phyloP scores from a whole-genome alignment of 495 filamentous ascomycete species.

The Penicillium waksmanii region DNA sequence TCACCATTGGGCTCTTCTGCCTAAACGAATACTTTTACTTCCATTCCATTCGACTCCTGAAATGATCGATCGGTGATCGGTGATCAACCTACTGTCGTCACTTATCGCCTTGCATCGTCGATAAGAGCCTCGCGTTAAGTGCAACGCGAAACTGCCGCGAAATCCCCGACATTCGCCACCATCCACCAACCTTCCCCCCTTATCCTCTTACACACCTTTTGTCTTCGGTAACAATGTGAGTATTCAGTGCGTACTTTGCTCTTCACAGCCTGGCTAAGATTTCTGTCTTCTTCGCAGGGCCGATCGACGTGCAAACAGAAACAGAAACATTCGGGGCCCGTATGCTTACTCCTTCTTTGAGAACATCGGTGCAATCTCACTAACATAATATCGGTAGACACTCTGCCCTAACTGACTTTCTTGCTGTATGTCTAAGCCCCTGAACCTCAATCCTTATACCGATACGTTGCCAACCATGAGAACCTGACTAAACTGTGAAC shows the following conservation, averaged over 20 bases:
- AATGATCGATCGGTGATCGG: neutral
- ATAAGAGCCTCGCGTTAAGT: conserved; percentile 50
- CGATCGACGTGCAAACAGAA: conserved; percentile 43
- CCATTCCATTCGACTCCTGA: neutral
- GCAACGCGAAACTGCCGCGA: conserved; percentile 53
- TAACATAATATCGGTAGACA: conserved; percentile 45
- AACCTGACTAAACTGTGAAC: too few species aligned
- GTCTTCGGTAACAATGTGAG: conserved; percentile 7
- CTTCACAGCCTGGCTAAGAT: neutral
- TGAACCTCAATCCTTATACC: too few species aligned
- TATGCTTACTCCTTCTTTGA: conserved; percentile 39
- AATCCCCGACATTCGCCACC: conserved; percentile 28
- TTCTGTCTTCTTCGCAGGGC: neutral
- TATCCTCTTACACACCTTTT: neutral
- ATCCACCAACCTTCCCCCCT: neutral
- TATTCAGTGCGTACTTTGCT: neutral
- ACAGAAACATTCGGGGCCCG: conserved; percentile 68
- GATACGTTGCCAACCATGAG: too few species aligned
- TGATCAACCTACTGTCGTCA: conserved; percentile 4
- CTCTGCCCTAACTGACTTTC: conserved; percentile 80
- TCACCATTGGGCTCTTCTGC: neutral
- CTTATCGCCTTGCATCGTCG: neutral
- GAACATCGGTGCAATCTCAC: conserved; percentile 1
- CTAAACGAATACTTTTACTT: neutral
- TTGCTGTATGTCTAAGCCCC: conserved; percentile 60